phyloP scores from a whole-genome alignment of 495 filamentous ascomycete genomes.

The Chaetomium fimeti region DNA sequence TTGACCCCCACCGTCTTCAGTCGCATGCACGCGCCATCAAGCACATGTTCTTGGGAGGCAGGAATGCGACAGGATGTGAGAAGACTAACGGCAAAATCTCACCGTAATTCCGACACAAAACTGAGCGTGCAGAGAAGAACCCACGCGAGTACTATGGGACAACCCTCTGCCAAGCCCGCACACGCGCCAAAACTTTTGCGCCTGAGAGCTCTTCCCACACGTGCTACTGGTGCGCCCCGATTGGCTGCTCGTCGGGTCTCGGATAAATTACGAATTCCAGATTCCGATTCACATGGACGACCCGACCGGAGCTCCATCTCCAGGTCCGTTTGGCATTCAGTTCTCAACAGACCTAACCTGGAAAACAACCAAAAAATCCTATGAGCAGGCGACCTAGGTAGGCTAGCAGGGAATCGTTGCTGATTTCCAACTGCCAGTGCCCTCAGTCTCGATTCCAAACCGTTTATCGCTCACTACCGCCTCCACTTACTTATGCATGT shows the following conservation, averaged over 20 bases:
- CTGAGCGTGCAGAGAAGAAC: neutral
- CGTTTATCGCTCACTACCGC: neutral
- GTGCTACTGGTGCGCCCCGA: slow-evolving; percentile 22
- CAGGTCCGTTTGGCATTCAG: no score
- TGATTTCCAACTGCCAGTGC: neutral
- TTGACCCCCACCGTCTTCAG: neutral
- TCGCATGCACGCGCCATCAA: slow-evolving; percentile 1
- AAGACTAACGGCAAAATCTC: slow-evolving; percentile 7
- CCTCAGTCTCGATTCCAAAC: neutral
- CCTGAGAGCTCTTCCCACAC: slow-evolving; percentile 22
- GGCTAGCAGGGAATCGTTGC: neutral
- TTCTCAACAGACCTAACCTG: no score
- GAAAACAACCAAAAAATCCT: no score
- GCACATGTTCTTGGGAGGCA: no score
- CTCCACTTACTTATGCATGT: slow-evolving; percentile 3
- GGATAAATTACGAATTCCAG: slow-evolving; percentile 32
- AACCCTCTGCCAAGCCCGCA: slow-evolving; percentile 7
- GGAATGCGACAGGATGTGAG: neutral
- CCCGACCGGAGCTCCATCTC: no score
- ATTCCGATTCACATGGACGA: neutral
- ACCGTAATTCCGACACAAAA: slow-evolving; percentile 12
- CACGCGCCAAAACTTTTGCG: neutral
- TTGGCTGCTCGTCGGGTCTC: slow-evolving; percentile 29
- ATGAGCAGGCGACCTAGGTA: no score
- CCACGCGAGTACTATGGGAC: slow-evolving; percentile 3